Base-by-base conservation (phyloP, 192 early-diverging fungal species). In the Backusella circina region DNA sequence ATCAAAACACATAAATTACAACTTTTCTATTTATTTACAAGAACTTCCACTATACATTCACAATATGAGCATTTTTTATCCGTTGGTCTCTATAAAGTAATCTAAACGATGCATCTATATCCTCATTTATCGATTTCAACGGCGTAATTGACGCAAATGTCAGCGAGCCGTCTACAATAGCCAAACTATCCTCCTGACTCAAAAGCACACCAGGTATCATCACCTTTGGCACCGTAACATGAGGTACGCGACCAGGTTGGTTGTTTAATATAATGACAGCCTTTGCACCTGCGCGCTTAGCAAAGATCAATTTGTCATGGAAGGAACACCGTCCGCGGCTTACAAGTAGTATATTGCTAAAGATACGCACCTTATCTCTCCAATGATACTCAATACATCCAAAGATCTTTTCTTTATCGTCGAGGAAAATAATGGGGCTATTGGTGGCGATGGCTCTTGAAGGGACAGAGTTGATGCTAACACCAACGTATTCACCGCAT, bases 251-350 rank as follows among this genome's bases (percentile, higher is more conserved):
- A 28, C 70, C 70, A 8, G 21, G 37, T 30, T 85, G 78, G 16
- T 85, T 75, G 37, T 70, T 78, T 26, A 83, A 76, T 57, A 88
- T 76, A 0, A 88, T 57, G 0, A 88, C 73, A 0, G 79, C 77
- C 13, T 72, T 69, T 9, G 85, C 87, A 1, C 83, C 84, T 1
- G 87, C 85, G 3, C 67, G 50, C 66, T 88, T 84, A 1, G 85
- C 85, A 66, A 78, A 73, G 21, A 67, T 73, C 2, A 79, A 82
- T 67, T 88, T 86, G 8, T 84, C 71, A 13, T 77, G 69, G 36
- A 88, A 88, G 7, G 75, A 50, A 71, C 87, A 88, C n/a, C 44
- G 51, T 1, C 87, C 84, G 3, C 87, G 77, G 31, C 79, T 77
- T 0, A 88, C 73, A 0, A 86, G 33, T n/a, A 86, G 18, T 37